Percentiles rank a stretch among this genome's conserved stretches.
These are phyloP conservation scores for Solanum chilense DNA, from an alignment of 257 asterid species.

Conservation along the genomic window DNA sequence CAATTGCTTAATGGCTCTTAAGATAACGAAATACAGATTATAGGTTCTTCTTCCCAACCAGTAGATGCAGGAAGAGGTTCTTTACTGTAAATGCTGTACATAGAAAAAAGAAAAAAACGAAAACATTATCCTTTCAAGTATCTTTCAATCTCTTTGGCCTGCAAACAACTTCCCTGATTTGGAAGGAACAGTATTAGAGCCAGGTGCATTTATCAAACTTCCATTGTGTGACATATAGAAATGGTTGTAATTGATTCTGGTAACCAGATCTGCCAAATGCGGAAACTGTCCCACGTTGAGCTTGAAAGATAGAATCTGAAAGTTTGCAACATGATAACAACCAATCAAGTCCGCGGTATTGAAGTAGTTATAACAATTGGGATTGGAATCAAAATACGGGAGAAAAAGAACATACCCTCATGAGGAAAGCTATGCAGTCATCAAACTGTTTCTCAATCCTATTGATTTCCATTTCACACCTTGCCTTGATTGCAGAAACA, in stretches of 20 bases:
- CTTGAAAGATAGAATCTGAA: constrained; percentile 89
- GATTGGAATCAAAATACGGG: background rate
- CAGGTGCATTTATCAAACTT: constrained; percentile 34
- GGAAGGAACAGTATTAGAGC: constrained; percentile 22
- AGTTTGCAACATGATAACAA: background rate
- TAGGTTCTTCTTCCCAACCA: background rate
- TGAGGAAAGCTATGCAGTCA: constrained; percentile 92
- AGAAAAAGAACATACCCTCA: constrained; percentile 48
- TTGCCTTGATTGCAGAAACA: constrained; percentile 57
- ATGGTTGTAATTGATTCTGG: constrained; percentile 78
- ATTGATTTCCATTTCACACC: constrained; percentile 83
- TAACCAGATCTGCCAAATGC: constrained; percentile 85
- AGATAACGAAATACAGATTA: background rate
- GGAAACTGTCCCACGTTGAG: constrained; percentile 97
- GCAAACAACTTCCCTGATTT: constrained; percentile 16
- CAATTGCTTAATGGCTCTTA: background rate
- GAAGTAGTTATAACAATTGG: background rate
- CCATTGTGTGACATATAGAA: constrained; percentile 91
- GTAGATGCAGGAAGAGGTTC: background rate
- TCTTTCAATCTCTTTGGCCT: constrained; percentile 2
- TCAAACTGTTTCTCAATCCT: constrained; percentile 85
- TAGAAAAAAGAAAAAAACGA: background rate
- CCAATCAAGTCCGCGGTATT: no score
- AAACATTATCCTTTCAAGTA: background rate
- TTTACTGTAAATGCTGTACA: background rate